phyloP scores from a whole-genome alignment of 2,329 filamentous ascomycete genomes.

The Trichophyton schoenleinii region DNA sequence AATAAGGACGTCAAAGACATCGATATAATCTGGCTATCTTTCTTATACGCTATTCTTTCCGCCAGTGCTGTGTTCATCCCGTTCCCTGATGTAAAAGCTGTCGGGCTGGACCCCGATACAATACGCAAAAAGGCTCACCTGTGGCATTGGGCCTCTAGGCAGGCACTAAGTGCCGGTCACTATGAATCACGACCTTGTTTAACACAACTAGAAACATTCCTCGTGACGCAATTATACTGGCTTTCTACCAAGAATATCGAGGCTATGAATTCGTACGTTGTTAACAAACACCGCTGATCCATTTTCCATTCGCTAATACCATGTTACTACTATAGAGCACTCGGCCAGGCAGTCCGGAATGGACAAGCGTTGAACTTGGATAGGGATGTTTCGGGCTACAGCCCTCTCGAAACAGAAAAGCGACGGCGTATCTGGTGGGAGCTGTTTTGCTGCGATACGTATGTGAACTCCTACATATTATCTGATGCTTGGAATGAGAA shows the following conservation, averaged over 20 bases:
- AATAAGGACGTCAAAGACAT: constrained; percentile 15
- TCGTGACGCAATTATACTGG: constrained; percentile 23
- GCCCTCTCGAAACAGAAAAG: constrained; percentile 16
- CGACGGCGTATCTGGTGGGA: constrained; percentile 19
- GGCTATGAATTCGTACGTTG: constrained; percentile 22
- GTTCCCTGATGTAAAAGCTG: constrained; percentile 15
- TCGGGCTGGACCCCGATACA: constrained; percentile 12
- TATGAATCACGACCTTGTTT: constrained; percentile 20
- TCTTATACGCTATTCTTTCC: constrained; percentile 22
- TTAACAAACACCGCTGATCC: too few relatives aligned
- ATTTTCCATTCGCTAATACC: not conserved
- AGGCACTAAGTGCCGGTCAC: constrained; percentile 20
- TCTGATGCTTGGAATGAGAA: not conserved
- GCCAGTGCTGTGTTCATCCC: constrained; percentile 20
- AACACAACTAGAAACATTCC: constrained; percentile 20
- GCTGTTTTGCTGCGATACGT: constrained; percentile 17
- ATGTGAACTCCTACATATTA: constrained; percentile 4
- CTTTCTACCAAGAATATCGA: constrained; percentile 23
- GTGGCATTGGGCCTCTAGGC: constrained; percentile 21
- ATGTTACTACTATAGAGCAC: constrained; percentile 7
- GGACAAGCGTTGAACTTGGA: constrained; percentile 18
- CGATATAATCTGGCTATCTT: constrained; percentile 23
- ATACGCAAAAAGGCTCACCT: constrained; percentile 17
- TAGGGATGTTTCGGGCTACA: constrained; percentile 13
- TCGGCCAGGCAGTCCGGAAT: constrained; percentile 18